Percentiles rank a stretch among this genome's conserved stretches.
Conservation (phyloP, 495 filamentous ascomycete genomes). For the Penicillium manginii region DNA sequence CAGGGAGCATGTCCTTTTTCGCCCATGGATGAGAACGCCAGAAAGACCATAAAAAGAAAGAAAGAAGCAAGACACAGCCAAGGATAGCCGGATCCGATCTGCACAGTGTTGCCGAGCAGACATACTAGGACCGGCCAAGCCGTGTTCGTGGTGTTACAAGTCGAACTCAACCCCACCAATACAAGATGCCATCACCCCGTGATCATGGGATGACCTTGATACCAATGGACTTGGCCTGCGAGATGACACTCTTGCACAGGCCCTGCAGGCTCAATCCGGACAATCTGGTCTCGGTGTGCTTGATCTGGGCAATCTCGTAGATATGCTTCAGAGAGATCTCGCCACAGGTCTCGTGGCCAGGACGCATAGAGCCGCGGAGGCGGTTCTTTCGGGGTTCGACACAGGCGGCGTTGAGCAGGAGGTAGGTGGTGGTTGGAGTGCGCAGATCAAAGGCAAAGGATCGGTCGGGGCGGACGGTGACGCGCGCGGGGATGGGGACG, state of each 20-base stretch:
- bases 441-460: constrained; percentile 92
- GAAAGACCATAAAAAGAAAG: constrained; percentile 8
- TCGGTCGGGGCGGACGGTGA: constrained; percentile 92
- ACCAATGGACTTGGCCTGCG: constrained; percentile 86
- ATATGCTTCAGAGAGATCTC: constrained; percentile 91
- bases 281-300: constrained; percentile 80
- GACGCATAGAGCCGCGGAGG: constrained; percentile 74
- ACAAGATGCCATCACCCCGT: background rate
- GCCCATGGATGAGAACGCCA: constrained; percentile 19
- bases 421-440: constrained; percentile 87
- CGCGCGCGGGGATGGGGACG: constrained; percentile 84
- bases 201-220: constrained; percentile 74
- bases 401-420: constrained; percentile 83
- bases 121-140: background rate
- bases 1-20: constrained; percentile 6
- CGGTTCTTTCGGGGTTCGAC: constrained; percentile 76
- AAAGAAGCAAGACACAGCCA: constrained; percentile 9
- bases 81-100: background rate
- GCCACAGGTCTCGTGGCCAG: constrained; percentile 79
- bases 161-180: constrained; percentile 11
- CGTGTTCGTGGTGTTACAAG: constrained; percentile 11
- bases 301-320: constrained; percentile 98
- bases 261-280: constrained; percentile 80
- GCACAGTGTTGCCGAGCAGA: background rate
- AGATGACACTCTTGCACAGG: constrained; percentile 82